Evolutionary conservation across 805 yeast species (phyloP).

Genomic region (Brettanomyces naardenensis): DNA sequence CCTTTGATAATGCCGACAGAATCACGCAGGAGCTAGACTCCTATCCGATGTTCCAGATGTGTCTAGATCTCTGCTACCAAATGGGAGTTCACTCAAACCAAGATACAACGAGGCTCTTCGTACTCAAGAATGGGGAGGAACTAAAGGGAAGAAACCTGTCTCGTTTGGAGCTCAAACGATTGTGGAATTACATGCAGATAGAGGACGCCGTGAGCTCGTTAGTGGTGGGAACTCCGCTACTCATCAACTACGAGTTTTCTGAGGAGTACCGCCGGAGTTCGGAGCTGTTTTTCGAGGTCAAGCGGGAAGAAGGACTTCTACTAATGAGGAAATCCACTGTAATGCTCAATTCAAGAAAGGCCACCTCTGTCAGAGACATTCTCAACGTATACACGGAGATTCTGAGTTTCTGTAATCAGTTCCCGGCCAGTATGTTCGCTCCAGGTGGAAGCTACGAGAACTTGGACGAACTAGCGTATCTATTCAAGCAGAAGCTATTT

Average conservation of each 20-base stretch:
- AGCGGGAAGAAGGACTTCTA: too few species aligned
- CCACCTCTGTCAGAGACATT: not conserved
- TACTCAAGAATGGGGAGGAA: not conserved
- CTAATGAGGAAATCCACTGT: slow-evolving; percentile 1
- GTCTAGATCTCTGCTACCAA: slow-evolving; percentile 4
- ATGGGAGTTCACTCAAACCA: slow-evolving; percentile 8
- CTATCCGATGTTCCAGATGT: slow-evolving; percentile 8
- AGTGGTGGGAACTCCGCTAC: slow-evolving; percentile 6
- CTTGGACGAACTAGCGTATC: not conserved
- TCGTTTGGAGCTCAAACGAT: not conserved
- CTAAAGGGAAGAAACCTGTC: not conserved
- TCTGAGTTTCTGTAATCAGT: not conserved
- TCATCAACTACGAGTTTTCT: slow-evolving; percentile 11
- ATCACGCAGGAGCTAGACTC: slow-evolving; percentile 7
- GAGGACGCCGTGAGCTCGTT: slow-evolving; percentile 9
- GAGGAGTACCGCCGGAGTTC: slow-evolving; percentile 1
- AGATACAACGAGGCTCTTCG: not conserved
- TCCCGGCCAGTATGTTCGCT: not conserved
- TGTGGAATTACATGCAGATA: slow-evolving; percentile 13
- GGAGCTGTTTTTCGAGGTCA: not conserved
- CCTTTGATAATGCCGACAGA: slow-evolving; percentile 8
- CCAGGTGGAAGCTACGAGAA: not conserved
- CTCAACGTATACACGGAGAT: not conserved
- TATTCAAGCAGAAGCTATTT: not conserved
- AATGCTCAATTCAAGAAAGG: slow-evolving; percentile 1